Evolutionary conservation across 495 filamentous ascomycete genomes (phyloP).

Genomic region (Eremomyces bilateralis): DNA sequence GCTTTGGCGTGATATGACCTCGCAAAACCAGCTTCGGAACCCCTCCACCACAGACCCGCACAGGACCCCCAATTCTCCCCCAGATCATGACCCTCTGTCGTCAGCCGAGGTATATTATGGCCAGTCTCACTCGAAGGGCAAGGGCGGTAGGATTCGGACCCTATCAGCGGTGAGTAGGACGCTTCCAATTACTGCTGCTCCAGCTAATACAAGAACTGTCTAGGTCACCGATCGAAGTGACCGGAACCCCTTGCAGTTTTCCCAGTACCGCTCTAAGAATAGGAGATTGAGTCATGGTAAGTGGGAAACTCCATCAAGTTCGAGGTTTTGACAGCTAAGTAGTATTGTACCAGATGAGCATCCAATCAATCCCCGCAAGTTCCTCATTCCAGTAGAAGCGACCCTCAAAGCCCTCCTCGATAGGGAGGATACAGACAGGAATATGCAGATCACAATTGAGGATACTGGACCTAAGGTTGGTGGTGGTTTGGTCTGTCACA

Average conservation of each 20-base stretch:
- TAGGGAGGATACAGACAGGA: constrained; percentile 74
- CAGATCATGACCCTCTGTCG: constrained; percentile 22
- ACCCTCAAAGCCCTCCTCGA: constrained; percentile 49
- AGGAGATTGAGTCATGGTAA: constrained; percentile 13
- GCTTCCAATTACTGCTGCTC: neutral
- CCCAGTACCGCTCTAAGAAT: neutral
- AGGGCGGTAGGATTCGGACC: constrained; percentile 20
- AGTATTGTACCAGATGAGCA: constrained; percentile 25
- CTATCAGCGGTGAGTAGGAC: constrained; percentile 18
- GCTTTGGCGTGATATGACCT: neutral
- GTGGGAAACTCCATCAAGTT: neutral
- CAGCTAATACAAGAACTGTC: neutral
- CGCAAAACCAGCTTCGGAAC: neutral
- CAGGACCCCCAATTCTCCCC: constrained; percentile 8
- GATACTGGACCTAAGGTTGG: constrained; percentile 79
- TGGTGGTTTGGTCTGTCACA: neutral
- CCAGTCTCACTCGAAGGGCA: constrained; percentile 15
- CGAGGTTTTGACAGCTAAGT: constrained; percentile 1
- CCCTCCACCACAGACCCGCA: neutral
- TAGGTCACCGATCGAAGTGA: neutral
- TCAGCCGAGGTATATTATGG: constrained; percentile 27
- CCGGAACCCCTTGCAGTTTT: neutral
- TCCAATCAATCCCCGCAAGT: constrained; percentile 34
- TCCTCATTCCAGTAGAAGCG: constrained; percentile 54
- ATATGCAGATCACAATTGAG: constrained; percentile 93